Evolutionary conservation across 176 grass and related monocot genomes (phyloP).

Genomic region (Oryza australiensis): DNA sequence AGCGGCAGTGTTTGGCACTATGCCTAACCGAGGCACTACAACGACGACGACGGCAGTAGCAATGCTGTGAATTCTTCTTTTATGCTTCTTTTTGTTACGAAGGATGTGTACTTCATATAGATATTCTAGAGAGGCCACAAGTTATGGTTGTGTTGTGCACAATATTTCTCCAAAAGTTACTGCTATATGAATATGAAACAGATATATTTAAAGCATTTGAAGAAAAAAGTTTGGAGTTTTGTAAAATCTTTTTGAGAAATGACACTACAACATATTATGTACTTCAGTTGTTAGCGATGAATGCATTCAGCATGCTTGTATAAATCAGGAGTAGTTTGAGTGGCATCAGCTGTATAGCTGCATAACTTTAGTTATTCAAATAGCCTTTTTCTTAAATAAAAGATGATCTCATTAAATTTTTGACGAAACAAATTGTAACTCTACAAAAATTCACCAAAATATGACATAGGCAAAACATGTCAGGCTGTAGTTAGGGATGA

Average conservation of each 20-base stretch:
- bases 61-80: background rate
- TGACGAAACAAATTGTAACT: too few species aligned
- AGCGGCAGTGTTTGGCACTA: background rate
- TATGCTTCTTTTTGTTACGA: background rate
- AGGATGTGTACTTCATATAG: background rate
- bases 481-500: too few species aligned
- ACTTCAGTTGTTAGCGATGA: too few species aligned
- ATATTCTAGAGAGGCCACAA: background rate
- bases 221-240: background rate
- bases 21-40: background rate
- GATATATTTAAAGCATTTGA: background rate
- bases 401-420: too few species aligned
- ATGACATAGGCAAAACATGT: too few species aligned
- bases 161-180: background rate
- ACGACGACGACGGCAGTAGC: background rate
- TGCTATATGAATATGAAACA: background rate
- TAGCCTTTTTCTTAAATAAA: too few species aligned
- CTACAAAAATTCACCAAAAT: too few species aligned
- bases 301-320: too few species aligned
- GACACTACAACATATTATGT: too few species aligned
- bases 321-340: too few species aligned
- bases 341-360: too few species aligned
- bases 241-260: background rate
- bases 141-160: background rate
- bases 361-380: too few species aligned